Evolutionary conservation across 1,284 basidiomycete genomes (phyloP).

Genomic region (Fomitopsis betulina): DNA sequence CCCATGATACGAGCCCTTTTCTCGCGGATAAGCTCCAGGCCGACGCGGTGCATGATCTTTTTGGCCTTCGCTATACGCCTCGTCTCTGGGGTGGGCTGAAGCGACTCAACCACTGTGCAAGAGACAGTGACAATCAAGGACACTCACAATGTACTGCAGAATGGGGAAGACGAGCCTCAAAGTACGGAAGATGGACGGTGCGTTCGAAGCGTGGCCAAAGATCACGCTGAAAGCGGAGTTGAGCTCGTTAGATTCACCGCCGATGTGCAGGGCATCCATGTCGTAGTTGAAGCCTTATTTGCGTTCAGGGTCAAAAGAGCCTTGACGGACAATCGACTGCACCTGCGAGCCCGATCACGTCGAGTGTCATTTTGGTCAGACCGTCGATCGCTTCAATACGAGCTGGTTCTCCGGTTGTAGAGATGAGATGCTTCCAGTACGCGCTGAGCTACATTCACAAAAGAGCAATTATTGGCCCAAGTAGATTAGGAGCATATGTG

Average conservation of each 20-base stretch:
- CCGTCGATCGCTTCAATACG: conserved; percentile 37
- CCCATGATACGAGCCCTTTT: conserved; percentile 31
- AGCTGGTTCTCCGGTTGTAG: conserved; percentile 2
- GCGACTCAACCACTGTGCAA: background rate
- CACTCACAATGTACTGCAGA: conserved; percentile 39
- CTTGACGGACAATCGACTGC: background rate
- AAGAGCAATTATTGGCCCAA: background rate
- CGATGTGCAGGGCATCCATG: conserved; percentile 46
- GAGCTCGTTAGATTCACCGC: conserved; percentile 38
- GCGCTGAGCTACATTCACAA: conserved; percentile 23
- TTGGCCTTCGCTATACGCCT: conserved; percentile 18
- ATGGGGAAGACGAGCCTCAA: conserved; percentile 35
- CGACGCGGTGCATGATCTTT: conserved; percentile 30
- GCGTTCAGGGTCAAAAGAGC: background rate
- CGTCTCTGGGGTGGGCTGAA: conserved; percentile 14
- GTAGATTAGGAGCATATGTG: background rate
- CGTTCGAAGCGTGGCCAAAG: conserved; percentile 28
- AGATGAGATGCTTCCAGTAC: conserved; percentile 16
- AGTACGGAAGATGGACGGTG: conserved; percentile 22
- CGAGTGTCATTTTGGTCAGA: conserved; percentile 41
- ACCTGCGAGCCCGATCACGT: conserved; percentile 49
- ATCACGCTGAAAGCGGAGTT: conserved; percentile 42
- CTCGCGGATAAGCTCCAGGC: conserved; percentile 33
- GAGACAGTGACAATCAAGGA: background rate
- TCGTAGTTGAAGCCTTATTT: conserved; percentile 37